phyloP scores from a whole-genome alignment of 2,329 filamentous ascomycete species.

The Aspergillus calidoustus region DNA sequence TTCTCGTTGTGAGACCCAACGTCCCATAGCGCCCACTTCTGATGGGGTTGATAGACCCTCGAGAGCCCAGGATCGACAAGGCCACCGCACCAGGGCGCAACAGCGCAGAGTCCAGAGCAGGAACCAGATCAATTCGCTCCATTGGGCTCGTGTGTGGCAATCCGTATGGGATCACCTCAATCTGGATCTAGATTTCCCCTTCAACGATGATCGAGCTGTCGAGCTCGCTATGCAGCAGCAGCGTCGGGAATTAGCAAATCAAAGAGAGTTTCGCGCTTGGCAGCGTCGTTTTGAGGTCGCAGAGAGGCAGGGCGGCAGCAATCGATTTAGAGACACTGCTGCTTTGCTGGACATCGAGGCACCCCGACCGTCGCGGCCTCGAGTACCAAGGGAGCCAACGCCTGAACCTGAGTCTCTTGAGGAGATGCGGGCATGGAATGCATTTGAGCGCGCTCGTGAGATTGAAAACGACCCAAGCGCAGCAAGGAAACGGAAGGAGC shows the following conservation, averaged over 20 bases:
- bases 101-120: constrained; percentile 46
- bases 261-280: constrained; percentile 71
- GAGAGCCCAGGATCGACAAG: constrained; percentile 50
- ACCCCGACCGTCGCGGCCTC: constrained; percentile 46
- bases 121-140: constrained; percentile 52
- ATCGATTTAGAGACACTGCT: constrained; percentile 72
- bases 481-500: constrained; percentile 56
- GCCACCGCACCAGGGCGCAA: constrained; percentile 52
- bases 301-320: constrained; percentile 74
- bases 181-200: constrained; percentile 83
- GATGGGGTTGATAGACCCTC: constrained; percentile 37
- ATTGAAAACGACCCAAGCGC: constrained; percentile 57
- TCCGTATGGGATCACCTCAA: constrained; percentile 80
- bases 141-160: constrained; percentile 84
- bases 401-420: constrained; percentile 75
- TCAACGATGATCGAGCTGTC: constrained; percentile 70
- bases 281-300: constrained; percentile 83
- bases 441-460: constrained; percentile 82
- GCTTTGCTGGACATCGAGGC: constrained; percentile 60
- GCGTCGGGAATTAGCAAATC: constrained; percentile 54
- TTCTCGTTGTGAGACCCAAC: constrained; percentile 70
- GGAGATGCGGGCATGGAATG: constrained; percentile 85
- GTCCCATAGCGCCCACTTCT: constrained; percentile 45
- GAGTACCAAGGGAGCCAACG: constrained; percentile 42
- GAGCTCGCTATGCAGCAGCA: constrained; percentile 61